phyloP scores from a whole-genome alignment of 2,329 filamentous ascomycete species.

The Pestalotiopsis sp. region DNA sequence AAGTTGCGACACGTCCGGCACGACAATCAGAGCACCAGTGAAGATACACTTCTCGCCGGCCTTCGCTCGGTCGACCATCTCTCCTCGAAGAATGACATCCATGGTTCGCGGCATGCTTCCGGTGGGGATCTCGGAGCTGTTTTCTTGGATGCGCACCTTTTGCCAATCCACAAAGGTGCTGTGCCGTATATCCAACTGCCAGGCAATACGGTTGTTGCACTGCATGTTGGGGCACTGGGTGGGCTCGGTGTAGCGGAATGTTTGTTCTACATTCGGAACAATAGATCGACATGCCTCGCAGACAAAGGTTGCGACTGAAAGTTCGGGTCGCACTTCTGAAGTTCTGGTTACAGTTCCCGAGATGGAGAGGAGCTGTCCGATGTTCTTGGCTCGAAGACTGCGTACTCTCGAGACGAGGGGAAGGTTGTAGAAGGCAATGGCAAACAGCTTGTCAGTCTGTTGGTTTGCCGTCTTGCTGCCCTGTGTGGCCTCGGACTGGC shows the following conservation, averaged over 20 bases:
- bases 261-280: constrained; percentile 92
- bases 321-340: constrained; percentile 92
- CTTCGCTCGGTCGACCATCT: constrained; percentile 97
- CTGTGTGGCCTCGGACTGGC: constrained; percentile 61
- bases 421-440: constrained; percentile 90
- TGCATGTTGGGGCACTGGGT: constrained; percentile 89
- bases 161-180: constrained; percentile 99
- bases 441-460: constrained; percentile 95
- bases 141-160: constrained; percentile 97
- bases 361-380: constrained; percentile 91
- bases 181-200: constrained; percentile 94
- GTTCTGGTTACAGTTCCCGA: constrained; percentile 96
- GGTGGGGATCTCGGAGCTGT: constrained; percentile 96
- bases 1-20: constrained; percentile 94
- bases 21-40: constrained; percentile 92
- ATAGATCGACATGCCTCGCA: constrained; percentile 87
- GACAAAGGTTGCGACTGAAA: constrained; percentile 88
- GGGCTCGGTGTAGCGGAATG: constrained; percentile 95
- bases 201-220: constrained; percentile 89
- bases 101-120: constrained; percentile 98
- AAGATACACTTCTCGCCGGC: constrained; percentile 98
- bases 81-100: constrained; percentile 93
- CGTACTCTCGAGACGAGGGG: constrained; percentile 85
- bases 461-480: constrained; percentile 83
- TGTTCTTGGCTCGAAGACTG: constrained; percentile 83